Conservation (phyloP, 2,329 filamentous ascomycete genomes). For the Plectosphaerella sp. region DNA sequence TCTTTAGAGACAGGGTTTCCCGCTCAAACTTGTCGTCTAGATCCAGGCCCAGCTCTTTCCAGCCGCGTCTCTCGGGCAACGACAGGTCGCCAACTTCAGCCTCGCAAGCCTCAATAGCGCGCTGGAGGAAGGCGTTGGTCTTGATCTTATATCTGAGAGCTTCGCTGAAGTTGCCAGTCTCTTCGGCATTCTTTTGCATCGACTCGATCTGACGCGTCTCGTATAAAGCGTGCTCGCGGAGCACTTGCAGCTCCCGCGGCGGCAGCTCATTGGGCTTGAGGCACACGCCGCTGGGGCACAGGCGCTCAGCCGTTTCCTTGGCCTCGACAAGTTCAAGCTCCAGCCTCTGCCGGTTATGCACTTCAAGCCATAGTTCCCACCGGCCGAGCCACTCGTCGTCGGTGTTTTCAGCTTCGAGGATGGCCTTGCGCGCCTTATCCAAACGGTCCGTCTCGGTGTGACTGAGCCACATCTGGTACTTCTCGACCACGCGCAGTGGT, state of each 20-base stretch:
- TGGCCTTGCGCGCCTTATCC: background rate
- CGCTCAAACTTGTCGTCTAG: background rate
- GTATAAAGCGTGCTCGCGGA: background rate
- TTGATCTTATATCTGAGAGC: background rate
- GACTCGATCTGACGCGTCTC: background rate
- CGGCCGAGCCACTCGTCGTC: conserved; percentile 9
- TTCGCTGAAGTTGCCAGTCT: background rate
- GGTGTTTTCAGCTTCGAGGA: background rate
- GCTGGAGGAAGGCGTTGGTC: background rate
- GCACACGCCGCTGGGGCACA: conserved; percentile 1
- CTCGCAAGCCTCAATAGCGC: conserved; percentile 3
- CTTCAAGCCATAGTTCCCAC: conserved; percentile 4
- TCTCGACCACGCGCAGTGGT: background rate
- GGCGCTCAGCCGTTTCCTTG: background rate
- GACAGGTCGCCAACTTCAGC: conserved; percentile 3
- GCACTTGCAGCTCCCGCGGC: background rate
- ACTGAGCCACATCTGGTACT: background rate
- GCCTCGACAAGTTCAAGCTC: background rate
- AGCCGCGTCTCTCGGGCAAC: background rate
- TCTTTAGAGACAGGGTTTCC: background rate
- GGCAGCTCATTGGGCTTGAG: background rate
- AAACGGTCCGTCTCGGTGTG: background rate
- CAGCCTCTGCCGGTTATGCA: background rate
- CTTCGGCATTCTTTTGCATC: background rate
- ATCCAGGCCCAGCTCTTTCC: background rate